Conservation (phyloP, 1,284 basidiomycete genomes). For the Thecaphora thlaspeos region DNA sequence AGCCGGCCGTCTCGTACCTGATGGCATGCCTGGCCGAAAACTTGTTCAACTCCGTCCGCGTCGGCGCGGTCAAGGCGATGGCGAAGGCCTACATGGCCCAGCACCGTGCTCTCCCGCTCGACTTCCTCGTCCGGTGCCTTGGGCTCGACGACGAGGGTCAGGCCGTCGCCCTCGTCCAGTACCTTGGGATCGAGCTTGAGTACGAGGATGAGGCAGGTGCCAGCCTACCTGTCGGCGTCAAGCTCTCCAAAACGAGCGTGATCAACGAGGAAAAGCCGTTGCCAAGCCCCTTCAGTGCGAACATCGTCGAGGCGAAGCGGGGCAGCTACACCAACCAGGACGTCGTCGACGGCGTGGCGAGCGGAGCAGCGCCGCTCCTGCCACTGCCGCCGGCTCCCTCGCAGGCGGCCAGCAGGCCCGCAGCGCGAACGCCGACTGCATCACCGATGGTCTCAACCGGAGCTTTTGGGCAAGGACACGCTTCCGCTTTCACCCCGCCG, state of each 20-base stretch:
- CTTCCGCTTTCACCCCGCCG: no score
- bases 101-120: constrained; percentile 46
- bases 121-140: constrained; percentile 23
- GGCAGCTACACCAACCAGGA: constrained; percentile 67
- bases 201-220: constrained; percentile 23
- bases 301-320: constrained; percentile 73
- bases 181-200: constrained; percentile 57
- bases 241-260: constrained; percentile 57
- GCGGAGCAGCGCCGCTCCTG: constrained; percentile 13
- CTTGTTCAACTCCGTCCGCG: constrained; percentile 62
- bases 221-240: constrained; percentile 16
- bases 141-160: constrained; percentile 41
- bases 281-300: constrained; percentile 59
- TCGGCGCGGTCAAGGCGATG: constrained; percentile 62
- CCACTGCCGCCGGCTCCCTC: background rate
- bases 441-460: no score
- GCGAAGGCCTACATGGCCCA: constrained; percentile 60
- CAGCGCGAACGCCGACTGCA: no score
- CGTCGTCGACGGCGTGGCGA: constrained; percentile 71
- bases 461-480: no score
- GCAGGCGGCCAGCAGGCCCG: no score
- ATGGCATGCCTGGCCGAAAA: constrained; percentile 63
- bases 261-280: constrained; percentile 62
- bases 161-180: constrained; percentile 51
- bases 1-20: constrained; percentile 60